Conservation (phyloP, 169 alveolate genomes). For the Perkinsus marinus region DNA sequence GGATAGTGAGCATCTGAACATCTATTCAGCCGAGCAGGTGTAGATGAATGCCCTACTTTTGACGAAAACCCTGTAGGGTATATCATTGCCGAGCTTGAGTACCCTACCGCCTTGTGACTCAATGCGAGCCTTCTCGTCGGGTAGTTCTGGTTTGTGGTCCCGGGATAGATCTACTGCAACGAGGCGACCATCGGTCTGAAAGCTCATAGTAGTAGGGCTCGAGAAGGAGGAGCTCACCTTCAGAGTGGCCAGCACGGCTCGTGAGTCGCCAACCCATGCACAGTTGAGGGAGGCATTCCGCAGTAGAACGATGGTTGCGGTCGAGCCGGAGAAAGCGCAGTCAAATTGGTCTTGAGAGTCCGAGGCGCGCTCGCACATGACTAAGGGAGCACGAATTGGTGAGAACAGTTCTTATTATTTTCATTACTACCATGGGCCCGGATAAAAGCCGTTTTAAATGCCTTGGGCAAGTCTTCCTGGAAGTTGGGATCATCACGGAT, state of each 20-base stretch:
- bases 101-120: conserved; percentile 65
- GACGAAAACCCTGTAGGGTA: conserved; percentile 64
- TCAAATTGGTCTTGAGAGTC: conserved; percentile 7
- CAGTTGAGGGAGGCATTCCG: conserved; percentile 3
- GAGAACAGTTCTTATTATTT: not conserved
- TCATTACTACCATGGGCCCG: not conserved
- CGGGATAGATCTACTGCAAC: conserved; percentile 45
- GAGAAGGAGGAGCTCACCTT: no score
- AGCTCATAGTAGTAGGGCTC: no score
- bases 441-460: not conserved
- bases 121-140: conserved; percentile 59
- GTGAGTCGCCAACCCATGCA: conserved; percentile 42
- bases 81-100: conserved; percentile 49
- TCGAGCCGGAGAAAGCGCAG: conserved; percentile 30
- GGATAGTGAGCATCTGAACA: conserved; percentile 40
- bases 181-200: no score
- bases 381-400: not conserved
- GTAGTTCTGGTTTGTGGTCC: conserved; percentile 64
- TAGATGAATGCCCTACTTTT: conserved; percentile 26
- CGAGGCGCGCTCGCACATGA: not conserved
- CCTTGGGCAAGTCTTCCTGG: not conserved
- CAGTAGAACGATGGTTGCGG: conserved; percentile 28
- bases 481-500: not conserved
- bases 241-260: conserved; percentile 36
- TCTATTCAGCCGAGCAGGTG: no score